A percentile compares a stretch with the other conserved stretches of the same genome.
These are phyloP conservation scores for Pyrus communis DNA, from an alignment of 306 rosid species.

Conservation along the genomic window DNA sequence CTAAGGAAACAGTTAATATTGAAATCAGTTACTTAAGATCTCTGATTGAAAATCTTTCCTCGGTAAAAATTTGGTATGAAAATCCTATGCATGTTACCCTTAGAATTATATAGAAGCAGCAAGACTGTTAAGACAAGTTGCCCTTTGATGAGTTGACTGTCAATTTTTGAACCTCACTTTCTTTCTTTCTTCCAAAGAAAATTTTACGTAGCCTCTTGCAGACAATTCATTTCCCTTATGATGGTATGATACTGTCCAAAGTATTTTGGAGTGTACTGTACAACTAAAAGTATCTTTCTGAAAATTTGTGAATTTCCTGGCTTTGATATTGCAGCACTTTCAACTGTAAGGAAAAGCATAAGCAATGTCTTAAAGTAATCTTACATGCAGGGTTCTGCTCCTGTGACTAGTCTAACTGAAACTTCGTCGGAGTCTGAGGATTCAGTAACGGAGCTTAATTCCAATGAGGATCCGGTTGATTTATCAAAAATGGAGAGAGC, in stretches of 20 bases:
- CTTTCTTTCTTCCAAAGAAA: neutral
- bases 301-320: neutral
- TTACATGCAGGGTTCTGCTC: conserved; percentile 66
- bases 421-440: conserved; percentile 75
- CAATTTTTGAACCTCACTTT: neutral
- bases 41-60: neutral
- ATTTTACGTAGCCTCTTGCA: neutral
- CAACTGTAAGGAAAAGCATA: neutral
- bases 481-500: conserved; percentile 44
- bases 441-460: conserved; percentile 47
- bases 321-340: neutral
- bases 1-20: neutral
- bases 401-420: conserved; percentile 70
- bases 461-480: conserved; percentile 23
- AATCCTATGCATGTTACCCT: neutral
- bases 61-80: neutral
- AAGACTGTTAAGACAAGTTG: neutral
- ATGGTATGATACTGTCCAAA: neutral
- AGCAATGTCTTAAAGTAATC: conserved; percentile 5
- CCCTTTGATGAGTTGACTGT: neutral
- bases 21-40: neutral
- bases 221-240: neutral
- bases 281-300: neutral
- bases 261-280: neutral
- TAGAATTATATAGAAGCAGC: neutral